Conservation (phyloP, 2,329 filamentous ascomycete genomes). For the Colletotrichum incanum region DNA sequence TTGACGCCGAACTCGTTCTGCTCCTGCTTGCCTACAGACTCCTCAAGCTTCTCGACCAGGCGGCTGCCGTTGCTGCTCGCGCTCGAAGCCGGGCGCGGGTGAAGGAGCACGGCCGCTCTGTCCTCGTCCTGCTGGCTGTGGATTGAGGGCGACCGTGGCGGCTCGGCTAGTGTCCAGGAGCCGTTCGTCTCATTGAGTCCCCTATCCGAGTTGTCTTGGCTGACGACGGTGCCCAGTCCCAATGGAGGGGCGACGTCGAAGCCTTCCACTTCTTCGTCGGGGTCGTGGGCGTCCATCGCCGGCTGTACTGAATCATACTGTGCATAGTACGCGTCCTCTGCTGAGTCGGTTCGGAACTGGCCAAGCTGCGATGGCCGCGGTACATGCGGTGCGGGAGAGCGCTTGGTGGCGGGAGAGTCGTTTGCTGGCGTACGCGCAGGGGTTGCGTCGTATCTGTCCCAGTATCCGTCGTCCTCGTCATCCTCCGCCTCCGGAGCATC, state of each 20-base stretch:
- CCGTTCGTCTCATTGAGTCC: constrained; percentile 57
- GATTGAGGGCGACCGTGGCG: constrained; percentile 56
- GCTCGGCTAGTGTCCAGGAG: constrained; percentile 62
- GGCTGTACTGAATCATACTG: constrained; percentile 86
- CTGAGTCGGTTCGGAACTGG: constrained; percentile 52
- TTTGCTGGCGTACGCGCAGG: constrained; percentile 68
- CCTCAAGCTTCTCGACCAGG: constrained; percentile 75
- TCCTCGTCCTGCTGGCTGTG: constrained; percentile 52
- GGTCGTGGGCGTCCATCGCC: constrained; percentile 85
- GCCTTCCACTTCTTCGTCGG: constrained; percentile 74
- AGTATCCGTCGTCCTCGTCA: constrained; percentile 84
- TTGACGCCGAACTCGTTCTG: constrained; percentile 81
- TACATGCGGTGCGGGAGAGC: constrained; percentile 72
- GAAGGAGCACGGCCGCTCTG: constrained; percentile 58
- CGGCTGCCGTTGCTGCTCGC: constrained; percentile 69
- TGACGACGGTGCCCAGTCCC: constrained; percentile 46
- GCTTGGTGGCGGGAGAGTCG: constrained; percentile 67
- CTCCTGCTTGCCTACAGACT: constrained; percentile 69
- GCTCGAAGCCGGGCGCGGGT: constrained; percentile 73
- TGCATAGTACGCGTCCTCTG: constrained; percentile 82
- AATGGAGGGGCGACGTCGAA: constrained; percentile 54
- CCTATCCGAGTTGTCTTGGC: constrained; percentile 45
- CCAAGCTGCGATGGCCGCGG: constrained; percentile 45
- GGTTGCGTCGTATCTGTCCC: constrained; percentile 83
- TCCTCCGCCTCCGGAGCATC: constrained; percentile 57